Base-by-base conservation (phyloP, 1,139 yeast species). In the Diutina siamensis region DNA sequence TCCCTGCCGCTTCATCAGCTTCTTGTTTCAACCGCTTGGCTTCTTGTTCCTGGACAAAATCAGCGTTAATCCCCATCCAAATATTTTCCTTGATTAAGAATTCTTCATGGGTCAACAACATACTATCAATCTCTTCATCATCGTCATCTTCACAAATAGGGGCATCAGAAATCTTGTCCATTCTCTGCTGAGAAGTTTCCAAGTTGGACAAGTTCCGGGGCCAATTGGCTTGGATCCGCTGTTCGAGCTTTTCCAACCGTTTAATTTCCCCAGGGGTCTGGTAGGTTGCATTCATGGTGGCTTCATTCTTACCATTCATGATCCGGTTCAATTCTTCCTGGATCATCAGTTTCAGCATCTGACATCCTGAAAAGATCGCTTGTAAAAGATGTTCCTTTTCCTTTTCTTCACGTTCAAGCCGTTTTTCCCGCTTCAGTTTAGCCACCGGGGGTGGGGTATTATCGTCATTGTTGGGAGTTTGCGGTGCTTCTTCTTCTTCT, bases 1-100 rank as follows among this genome's bases (percentile, higher is more conserved):
- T 84, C 4, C 94, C 94, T 0, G 88, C 80, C 40, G 82, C 68
- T 49, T 77, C 79, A 64, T 94, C 98, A 0, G 96, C 94, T 57
- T 89, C 95, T 46, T 75, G 74, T 57, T 89, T 86, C 52, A 89
- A 71, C 51, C 92, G 68, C 59, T 87, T 88, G 54, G 78, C 78
- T 55, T 92, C 97, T 62, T 87, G 95, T 46, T 83, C 94, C 22
- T 87, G 63, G 48, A 92, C 67, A 56, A 80, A 94, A 32, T 89
- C 97, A 49, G 84, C 85, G 61, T 92, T 87, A 46, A 86, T 70
- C 1, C 94, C 88, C 48, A 84, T 78, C 97, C 98, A 92, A 4
- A 88, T 76, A 50, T 82, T 71, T 52, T 85, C 88, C 61, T 86
- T 89, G 55, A 80, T 57, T 47, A 68, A 53, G 12, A 78, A 72